Conservation (phyloP, 2,329 filamentous ascomycete species). For the Tolypocladium nubicola region DNA sequence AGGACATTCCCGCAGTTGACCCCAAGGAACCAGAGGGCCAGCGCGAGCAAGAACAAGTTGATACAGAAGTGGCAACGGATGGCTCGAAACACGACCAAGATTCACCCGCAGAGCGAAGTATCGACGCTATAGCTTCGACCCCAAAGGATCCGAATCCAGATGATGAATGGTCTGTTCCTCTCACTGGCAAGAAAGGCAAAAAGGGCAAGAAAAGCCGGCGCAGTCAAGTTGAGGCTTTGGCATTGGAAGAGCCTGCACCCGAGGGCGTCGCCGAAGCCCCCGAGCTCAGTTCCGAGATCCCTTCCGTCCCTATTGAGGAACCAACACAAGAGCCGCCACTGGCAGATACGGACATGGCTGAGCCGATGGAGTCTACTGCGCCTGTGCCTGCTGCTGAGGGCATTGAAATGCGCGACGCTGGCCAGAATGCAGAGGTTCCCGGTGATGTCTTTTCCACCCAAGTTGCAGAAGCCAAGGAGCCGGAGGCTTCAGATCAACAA, state of each 20-base stretch:
- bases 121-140: neutral
- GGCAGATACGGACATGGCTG: neutral
- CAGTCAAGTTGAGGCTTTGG: conserved; percentile 3
- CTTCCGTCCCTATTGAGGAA: neutral
- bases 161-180: conserved; percentile 4
- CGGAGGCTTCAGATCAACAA: neutral
- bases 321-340: neutral
- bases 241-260: neutral
- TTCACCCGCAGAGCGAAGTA: neutral
- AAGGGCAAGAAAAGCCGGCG: conserved; percentile 8
- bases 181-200: conserved; percentile 10
- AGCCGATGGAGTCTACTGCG: neutral
- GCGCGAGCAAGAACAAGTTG: neutral
- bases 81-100: neutral
- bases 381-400: neutral
- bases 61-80: neutral
- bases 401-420: neutral
- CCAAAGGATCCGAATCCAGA: conserved; percentile 2
- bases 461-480: neutral
- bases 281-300: neutral
- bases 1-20: neutral
- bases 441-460: neutral
- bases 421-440: neutral
- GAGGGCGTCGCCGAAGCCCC: neutral
- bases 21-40: neutral